Evolutionary conservation across 2,329 filamentous ascomycete species (phyloP).

Genomic region (Aspergillus phoenicis): DNA sequence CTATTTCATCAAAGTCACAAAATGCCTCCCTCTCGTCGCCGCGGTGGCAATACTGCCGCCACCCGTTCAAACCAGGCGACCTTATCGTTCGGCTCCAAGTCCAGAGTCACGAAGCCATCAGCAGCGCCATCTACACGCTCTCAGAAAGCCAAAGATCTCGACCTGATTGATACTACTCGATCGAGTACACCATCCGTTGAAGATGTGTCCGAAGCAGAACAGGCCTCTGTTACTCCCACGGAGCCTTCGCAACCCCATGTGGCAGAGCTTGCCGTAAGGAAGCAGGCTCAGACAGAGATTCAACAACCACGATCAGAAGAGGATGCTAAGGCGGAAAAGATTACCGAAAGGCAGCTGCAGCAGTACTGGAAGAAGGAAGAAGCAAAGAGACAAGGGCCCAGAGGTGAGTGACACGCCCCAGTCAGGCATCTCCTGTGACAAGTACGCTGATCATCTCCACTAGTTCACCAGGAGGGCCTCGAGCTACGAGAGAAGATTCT

Average conservation of each 20-base stretch:
- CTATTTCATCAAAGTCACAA: background rate
- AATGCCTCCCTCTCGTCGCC: slow-evolving; percentile 49
- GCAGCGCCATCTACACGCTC: slow-evolving; percentile 32
- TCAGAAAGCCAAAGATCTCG: slow-evolving; percentile 36
- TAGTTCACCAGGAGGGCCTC: slow-evolving; percentile 76
- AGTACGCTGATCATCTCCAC: background rate
- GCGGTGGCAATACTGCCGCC: slow-evolving; percentile 38
- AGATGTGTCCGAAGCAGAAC: slow-evolving; percentile 30
- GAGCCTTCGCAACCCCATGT: slow-evolving; percentile 35
- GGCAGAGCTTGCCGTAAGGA: slow-evolving; percentile 42
- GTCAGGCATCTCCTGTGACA: background rate
- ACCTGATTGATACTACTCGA: slow-evolving; percentile 40
- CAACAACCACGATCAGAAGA: slow-evolving; percentile 37
- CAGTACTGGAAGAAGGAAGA: slow-evolving; percentile 79
- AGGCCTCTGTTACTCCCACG: slow-evolving; percentile 27
- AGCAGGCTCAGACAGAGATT: slow-evolving; percentile 53
- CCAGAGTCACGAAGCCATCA: slow-evolving; percentile 62
- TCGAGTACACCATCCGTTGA: slow-evolving; percentile 28
- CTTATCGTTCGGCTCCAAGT: slow-evolving; percentile 63
- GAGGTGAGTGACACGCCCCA: slow-evolving; percentile 43
- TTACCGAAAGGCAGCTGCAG: slow-evolving; percentile 70
- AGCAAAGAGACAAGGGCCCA: slow-evolving; percentile 64
- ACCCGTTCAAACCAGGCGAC: slow-evolving; percentile 56
- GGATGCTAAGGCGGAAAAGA: slow-evolving; percentile 58
- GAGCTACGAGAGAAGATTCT: slow-evolving; percentile 79